These are phyloP conservation scores for Alternaria rosae DNA, from an alignment of 2,329 filamentous ascomycete genomes.

Conservation along the genomic window DNA sequence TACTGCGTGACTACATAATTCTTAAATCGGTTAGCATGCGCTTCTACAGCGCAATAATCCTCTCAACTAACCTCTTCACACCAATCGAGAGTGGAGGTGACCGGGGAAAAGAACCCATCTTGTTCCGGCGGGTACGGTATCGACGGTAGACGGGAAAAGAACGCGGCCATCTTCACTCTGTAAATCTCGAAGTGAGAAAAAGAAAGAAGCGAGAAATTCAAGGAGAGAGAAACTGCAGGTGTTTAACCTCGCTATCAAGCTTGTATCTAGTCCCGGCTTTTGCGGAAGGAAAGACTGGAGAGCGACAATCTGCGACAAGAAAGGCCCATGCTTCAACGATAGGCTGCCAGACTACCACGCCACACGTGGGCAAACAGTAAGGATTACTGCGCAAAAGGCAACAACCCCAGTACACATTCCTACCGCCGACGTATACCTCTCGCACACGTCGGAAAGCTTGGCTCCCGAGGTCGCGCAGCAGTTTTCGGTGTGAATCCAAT, in stretches of 20 bases:
- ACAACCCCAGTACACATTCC: not conserved
- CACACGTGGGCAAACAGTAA: not conserved
- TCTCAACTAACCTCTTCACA: constrained; percentile 72
- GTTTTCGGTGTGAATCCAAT: constrained; percentile 9
- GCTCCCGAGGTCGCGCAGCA: constrained; percentile 2
- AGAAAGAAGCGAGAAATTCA: not conserved
- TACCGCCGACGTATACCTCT: not conserved
- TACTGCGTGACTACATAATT: constrained; percentile 80
- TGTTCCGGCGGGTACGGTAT: constrained; percentile 60
- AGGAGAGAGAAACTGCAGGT: not conserved
- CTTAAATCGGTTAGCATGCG: constrained; percentile 50
- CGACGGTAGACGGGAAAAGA: constrained; percentile 53
- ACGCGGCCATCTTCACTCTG: constrained; percentile 30
- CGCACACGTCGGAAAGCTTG: not conserved
- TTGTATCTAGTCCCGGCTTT: constrained; percentile 22
- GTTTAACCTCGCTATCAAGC: constrained; percentile 5
- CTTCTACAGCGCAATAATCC: not conserved
- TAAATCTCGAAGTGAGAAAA: not conserved
- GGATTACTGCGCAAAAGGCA: not conserved
- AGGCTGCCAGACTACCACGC: constrained; percentile 6
- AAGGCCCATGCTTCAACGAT: constrained; percentile 12
- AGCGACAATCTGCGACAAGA: constrained; percentile 11
- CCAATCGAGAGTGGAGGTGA: constrained; percentile 78
- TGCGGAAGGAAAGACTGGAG: constrained; percentile 21
- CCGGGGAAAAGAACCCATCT: constrained; percentile 71